These are phyloP conservation scores for Penicillium digitatum DNA, from an alignment of 2,329 filamentous ascomycete species.

Conservation along the genomic window DNA sequence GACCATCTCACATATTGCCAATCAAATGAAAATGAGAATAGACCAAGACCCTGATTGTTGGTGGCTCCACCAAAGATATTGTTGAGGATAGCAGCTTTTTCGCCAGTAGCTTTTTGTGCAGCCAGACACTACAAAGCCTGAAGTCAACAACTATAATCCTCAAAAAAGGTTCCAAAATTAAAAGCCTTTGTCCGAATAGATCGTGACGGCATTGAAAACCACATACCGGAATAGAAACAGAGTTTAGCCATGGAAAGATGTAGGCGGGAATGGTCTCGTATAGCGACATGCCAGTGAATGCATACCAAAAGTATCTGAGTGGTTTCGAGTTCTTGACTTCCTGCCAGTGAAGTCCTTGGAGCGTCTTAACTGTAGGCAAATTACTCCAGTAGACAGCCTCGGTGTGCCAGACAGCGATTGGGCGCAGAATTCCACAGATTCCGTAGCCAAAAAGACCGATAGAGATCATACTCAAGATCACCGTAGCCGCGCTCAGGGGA, in stretches of 20 bases:
- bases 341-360: slow-evolving; percentile 55
- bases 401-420: slow-evolving; percentile 54
- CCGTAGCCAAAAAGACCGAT: slow-evolving; percentile 57
- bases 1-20: slow-evolving; percentile 45
- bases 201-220: not conserved
- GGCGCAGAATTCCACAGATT: slow-evolving; percentile 52
- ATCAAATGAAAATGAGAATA: slow-evolving; percentile 51
- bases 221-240: slow-evolving; percentile 48
- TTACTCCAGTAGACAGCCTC: slow-evolving; percentile 56
- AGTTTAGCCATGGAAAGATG: slow-evolving; percentile 55
- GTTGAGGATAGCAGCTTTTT: slow-evolving; percentile 44
- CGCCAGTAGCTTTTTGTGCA: slow-evolving; percentile 49
- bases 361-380: slow-evolving; percentile 51
- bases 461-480: slow-evolving; percentile 51
- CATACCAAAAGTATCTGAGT: slow-evolving; percentile 52
- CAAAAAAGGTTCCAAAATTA: too few relatives aligned
- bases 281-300: slow-evolving; percentile 47
- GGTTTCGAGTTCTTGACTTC: slow-evolving; percentile 50
- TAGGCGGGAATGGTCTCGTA: slow-evolving; percentile 56
- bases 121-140: slow-evolving; percentile 44
- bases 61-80: slow-evolving; percentile 51
- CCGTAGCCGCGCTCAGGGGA: slow-evolving; percentile 45
- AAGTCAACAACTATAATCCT: not conserved
- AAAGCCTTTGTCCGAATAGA: not conserved
- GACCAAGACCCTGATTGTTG: slow-evolving; percentile 52